Evolutionary conservation across 176 grass and related monocot genomes (phyloP), one percentile per base, ranked within the genome.

Genomic region (Cenchrus fungigraminus): DNA sequence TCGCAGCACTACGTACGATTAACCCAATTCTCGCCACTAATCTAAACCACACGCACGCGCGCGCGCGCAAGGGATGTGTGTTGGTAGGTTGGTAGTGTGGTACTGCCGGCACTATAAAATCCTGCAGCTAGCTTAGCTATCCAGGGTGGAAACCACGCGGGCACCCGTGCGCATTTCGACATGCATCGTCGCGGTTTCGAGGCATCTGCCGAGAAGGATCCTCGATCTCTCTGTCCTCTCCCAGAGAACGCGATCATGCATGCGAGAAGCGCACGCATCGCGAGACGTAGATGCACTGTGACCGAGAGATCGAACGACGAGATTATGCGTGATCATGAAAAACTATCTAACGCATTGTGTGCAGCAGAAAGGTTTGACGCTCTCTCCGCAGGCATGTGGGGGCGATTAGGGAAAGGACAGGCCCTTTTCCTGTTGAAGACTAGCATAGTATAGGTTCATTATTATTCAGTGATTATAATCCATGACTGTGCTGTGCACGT

Each of bases 21-120:
- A 54, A 46, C 11, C 11, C 9, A 51, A 32, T 40, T 4, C 20
- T 19, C 54, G 54, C 22, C 72, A 17, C 29, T 56, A 75, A 58
- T 58, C 74, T 56, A 74, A 1, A 1, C 22, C 14, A 3, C 46
- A 50, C 51, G 12, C 69, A 2, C 64, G 11, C 42, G 53, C 71
- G 69, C 8, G 64, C 31, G 32, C 5, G 67, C 58, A 1, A 19
- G 60, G 84, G 84, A 87, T 60, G 74, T 89, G 87, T 85, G 82
- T 89, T 65, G 57, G 68, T 74, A 55, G 80, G 85, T 40, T 40
- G 37, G 37, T 40, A 40, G 37, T 40, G 37, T 40, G 37, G 37
- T 40, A 40, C 37, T 40, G 37, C 37, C 37, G 31, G 31, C 31
- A 40, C 37, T 40, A 40, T 40, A 40, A 40, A 40, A 40, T 40